Evolutionary conservation across 2,329 filamentous ascomycete species (phyloP).

Genomic region (Xylariaceae sp.): DNA sequence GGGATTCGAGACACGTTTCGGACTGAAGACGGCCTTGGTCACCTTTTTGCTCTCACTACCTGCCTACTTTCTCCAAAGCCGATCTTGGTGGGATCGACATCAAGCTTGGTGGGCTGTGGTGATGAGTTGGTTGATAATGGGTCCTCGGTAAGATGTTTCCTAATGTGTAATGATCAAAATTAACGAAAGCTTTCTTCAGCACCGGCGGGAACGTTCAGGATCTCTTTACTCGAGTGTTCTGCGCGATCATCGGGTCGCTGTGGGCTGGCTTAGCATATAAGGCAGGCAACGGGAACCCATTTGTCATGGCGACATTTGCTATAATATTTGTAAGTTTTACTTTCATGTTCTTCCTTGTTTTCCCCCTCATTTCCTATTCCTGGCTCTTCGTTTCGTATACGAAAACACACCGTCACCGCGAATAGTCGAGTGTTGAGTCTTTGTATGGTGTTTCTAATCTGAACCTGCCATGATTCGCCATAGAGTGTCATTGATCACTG

Average conservation of each 20-base stretch:
- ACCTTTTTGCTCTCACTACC: slow-evolving; percentile 49
- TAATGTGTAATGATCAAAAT: background rate
- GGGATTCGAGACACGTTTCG: slow-evolving; percentile 53
- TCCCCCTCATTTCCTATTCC: background rate
- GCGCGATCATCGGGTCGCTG: slow-evolving; percentile 46
- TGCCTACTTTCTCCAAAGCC: slow-evolving; percentile 42
- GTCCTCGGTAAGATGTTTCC: slow-evolving; percentile 36
- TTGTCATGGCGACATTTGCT: slow-evolving; percentile 50
- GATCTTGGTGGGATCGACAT: slow-evolving; percentile 49
- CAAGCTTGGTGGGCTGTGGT: slow-evolving; percentile 55
- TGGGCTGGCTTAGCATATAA: slow-evolving; percentile 51
- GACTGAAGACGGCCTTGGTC: slow-evolving; percentile 49
- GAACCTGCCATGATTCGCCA: background rate
- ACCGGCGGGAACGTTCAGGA: slow-evolving; percentile 55
- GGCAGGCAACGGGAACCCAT: slow-evolving; percentile 47
- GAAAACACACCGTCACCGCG: background rate
- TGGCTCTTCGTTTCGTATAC: background rate
- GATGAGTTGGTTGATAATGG: slow-evolving; percentile 52
- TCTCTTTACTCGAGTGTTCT: slow-evolving; percentile 45
- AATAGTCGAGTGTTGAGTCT: background rate
- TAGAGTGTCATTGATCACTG: background rate
- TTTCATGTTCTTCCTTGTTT: background rate
- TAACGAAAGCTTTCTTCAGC: slow-evolving; percentile 22
- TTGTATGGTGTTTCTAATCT: background rate
- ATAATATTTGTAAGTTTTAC: slow-evolving; percentile 37